Base-by-base conservation (phyloP, 1,139 yeast genomes). In the Zygoascus sp. region DNA sequence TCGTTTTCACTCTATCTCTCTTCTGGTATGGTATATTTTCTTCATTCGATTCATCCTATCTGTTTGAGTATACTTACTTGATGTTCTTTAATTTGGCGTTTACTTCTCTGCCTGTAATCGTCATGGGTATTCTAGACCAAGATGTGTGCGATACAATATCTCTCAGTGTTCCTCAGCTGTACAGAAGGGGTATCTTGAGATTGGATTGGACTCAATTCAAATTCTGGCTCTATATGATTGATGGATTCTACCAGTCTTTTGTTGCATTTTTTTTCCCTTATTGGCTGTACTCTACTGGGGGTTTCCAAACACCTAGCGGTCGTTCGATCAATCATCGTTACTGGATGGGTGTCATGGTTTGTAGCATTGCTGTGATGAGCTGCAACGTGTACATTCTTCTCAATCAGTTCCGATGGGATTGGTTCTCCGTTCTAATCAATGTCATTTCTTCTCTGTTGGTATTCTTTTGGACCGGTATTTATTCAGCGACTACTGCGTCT, bases 391-490 rank as follows among this genome's bases (percentile, higher is more conserved):
- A 84, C 68, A 81, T 92, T 45, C 62, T 88, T 59, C 66, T 84
- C 56, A 95, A 89, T 63, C 95, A 88, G 66, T 80, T 80, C 62
- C 76, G 95, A 61, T 92, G 98, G 98, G 98, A 92, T 67, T 88
- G 95, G 95, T 69, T 88, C 47, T 79, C 90, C 3, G 58, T 75
- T 16, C 61, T 85, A 46, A 75, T 87, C 59, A 77, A 80, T 49
- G 68, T 70, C 8, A 60, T 90, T 38, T 85, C 96, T 6, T 76
- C 80, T 48, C 60, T 89, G 50, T 60, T 89, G 42, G 73, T 88
- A 42, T 85, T 80, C 64, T 81, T 79, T 49, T 90, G 97, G 97
- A 81, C 96, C 1, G 96, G 96, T 44, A 73, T 90, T 43, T 92
- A 96, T 90, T 79, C 96, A 1, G 70, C 83, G 16, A 64, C 77